Conservation (phyloP, 2,329 filamentous ascomycete species). For the Beauveria australis region DNA sequence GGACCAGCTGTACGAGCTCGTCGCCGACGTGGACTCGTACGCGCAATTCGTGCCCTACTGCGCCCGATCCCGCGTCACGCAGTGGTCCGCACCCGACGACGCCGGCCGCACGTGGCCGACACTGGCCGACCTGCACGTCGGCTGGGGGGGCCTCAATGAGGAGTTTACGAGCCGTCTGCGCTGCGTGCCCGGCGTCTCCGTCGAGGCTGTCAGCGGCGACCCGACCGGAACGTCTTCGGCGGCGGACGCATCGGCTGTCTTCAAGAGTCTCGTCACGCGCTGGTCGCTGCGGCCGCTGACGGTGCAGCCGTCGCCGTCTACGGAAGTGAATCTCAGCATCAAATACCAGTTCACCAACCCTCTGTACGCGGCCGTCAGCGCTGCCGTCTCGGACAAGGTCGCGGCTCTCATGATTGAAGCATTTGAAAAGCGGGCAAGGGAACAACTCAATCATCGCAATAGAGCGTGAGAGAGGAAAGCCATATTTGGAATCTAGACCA, state of each 20-base stretch:
- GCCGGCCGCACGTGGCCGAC: constrained; percentile 54
- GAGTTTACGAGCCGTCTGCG: constrained; percentile 72
- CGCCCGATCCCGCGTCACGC: constrained; percentile 65
- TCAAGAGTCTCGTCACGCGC: constrained; percentile 60
- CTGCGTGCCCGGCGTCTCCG: constrained; percentile 63
- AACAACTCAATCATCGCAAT: constrained; percentile 19
- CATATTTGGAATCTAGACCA: too few species aligned
- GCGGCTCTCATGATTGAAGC: constrained; percentile 86
- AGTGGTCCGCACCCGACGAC: constrained; percentile 52
- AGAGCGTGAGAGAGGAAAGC: not conserved
- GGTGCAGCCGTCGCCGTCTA: constrained; percentile 29
- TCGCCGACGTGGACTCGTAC: constrained; percentile 85
- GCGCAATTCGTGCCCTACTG: constrained; percentile 87
- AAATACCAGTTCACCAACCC: constrained; percentile 82
- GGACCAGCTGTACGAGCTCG: constrained; percentile 67
- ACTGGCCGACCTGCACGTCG: constrained; percentile 71
- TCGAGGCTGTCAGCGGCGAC: constrained; percentile 68
- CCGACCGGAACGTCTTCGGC: constrained; percentile 36
- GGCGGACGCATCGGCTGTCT: constrained; percentile 39
- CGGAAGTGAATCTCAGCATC: constrained; percentile 68
- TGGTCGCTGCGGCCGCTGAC: constrained; percentile 52
- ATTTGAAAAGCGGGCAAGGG: constrained; percentile 73
- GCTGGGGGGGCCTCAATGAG: constrained; percentile 78
- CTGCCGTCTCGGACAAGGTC: constrained; percentile 73
- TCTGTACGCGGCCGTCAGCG: constrained; percentile 75